Evolutionary conservation across 805 yeast genomes (phyloP).

Genomic region (Tetrapisispora taiwanensis): DNA sequence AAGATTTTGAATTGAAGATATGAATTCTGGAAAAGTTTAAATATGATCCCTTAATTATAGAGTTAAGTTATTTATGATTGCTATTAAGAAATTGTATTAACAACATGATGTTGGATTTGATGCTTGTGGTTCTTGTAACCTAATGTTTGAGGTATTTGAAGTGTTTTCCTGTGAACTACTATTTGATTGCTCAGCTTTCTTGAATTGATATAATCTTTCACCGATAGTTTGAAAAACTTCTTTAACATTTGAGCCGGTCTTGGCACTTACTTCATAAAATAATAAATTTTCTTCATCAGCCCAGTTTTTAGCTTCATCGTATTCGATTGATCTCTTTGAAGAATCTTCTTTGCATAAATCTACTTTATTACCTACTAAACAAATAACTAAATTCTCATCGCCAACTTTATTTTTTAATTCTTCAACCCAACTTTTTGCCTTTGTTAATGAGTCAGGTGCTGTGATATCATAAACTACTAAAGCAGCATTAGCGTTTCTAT

Average conservation of each 20-base stretch:
- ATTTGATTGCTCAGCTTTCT: slow-evolving; percentile 14
- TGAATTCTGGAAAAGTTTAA: too few relatives aligned
- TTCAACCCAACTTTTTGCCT: slow-evolving; percentile 85
- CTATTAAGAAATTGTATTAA: neutral
- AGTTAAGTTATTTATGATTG: too few relatives aligned
- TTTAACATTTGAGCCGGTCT: slow-evolving; percentile 77
- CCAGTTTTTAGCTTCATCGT: slow-evolving; percentile 72
- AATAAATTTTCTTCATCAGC: slow-evolving; percentile 87
- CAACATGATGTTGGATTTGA: slow-evolving; percentile 36
- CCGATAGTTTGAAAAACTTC: slow-evolving; percentile 90
- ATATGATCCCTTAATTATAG: too few relatives aligned
- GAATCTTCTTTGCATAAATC: slow-evolving; percentile 49
- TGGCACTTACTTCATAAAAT: slow-evolving; percentile 92
- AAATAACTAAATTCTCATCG: slow-evolving; percentile 60
- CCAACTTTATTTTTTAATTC: slow-evolving; percentile 81
- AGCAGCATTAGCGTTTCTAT: slow-evolving; percentile 73
- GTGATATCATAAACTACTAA: slow-evolving; percentile 80
- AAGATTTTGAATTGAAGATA: too few relatives aligned
- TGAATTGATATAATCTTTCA: slow-evolving; percentile 37
- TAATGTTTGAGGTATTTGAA: slow-evolving; percentile 19
- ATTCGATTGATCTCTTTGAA: slow-evolving; percentile 46
- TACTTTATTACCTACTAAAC: slow-evolving; percentile 77
- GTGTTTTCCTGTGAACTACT: slow-evolving; percentile 7
- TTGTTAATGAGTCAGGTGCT: slow-evolving; percentile 55
- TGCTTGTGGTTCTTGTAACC: slow-evolving; percentile 36